Base-by-base conservation (phyloP, 805 yeast species). In the Candida andamanensis region DNA sequence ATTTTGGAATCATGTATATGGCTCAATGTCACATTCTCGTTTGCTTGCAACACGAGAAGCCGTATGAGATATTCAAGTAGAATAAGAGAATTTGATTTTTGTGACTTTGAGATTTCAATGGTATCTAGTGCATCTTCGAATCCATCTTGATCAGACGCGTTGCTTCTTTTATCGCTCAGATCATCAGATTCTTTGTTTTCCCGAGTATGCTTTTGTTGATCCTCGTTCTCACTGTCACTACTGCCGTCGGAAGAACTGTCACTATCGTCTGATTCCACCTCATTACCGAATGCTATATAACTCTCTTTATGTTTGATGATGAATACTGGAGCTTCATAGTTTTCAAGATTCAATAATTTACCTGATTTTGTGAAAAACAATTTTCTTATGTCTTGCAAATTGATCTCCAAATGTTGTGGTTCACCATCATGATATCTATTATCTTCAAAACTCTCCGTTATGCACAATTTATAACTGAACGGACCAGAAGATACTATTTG, bases 331-430 rank as follows among this genome's bases (percentile, higher is more conserved):
- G 76, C 58, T 27, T 67, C 66, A 24, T 75, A 63, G 26, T 77
- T 84, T 24, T 79, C 83, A 11, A 84, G 54, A 29, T 72, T 73
- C 17, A 83, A 63, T 13, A 83, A 52, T 33, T 69, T 69, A 0
- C 89, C 90, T 4, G 85, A 78, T 2, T 82, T 83, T 38, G 79
- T 74, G 51, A 80, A 83, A 42, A 79, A 83, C 28, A 81, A 51
- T 35, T 76, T 63, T 3, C 66, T 54, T 2, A 83, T 61, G 4
- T 57, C 45, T 11, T 58, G 47, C 3, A 78, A 47, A 25, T 67
- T 60, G 29, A 70, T 45, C 2, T 36, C 34, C 11, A 63, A 50
- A 1, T 36, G 33, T 17, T 55, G 52, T 0, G 74, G 69, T 11
- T 60, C 72, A 3, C 58, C 72, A 5, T 82, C 84, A 47, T 83